Evolutionary conservation across 148 eudicot genomes (phyloP), one percentile per base, ranked within the genome.

Genomic region (Rhododendron kiyosumense): DNA sequence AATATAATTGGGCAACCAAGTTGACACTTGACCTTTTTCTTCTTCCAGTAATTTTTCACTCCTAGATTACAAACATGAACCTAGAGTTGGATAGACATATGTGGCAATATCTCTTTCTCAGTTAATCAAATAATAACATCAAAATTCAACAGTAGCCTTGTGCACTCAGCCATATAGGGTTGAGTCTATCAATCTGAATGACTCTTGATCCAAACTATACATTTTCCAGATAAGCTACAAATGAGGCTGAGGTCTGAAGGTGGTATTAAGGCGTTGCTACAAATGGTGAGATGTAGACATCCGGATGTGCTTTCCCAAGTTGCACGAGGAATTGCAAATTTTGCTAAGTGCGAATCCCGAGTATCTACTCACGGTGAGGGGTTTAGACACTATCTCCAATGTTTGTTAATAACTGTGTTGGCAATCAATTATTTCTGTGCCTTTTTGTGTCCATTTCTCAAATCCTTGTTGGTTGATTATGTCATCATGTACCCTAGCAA

Each of bases 271-370:
- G 98, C 99, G 83, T 88, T 97, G 88, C 92, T 97, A 81, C 97
- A 96, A 59, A 97, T 97, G 98, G 99, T 97, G 48, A 90, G 98
- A 89, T 93, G 98, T 84, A 90, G 98, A 84, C 99, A 97, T 92
- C 96, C 97, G 15, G 99, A 97, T 89, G 99, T 97, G 86, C 96
- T 97, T 51, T 92, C 95, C 74, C 99, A 97, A 91, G 98, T 97
- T 91, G 99, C 99, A 32, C 96, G 98, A 34, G 99, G 99, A 84
- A 89, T 97, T 78, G 99, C 99, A 54, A 97, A 97, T 89, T 97
- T 97, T 84, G 98, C 99, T 4, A 97, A 97, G 90, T 97, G 98
- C 77, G 99, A 97, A 89, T 97, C 99, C 61, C 93, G 98, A 78
- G 90, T 94, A 83, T 91, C 96, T 71, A 86, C 92, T 86, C 96